Conservation (phyloP, 169 alveolate genomes). For the Plasmodium falciparum region DNA sequence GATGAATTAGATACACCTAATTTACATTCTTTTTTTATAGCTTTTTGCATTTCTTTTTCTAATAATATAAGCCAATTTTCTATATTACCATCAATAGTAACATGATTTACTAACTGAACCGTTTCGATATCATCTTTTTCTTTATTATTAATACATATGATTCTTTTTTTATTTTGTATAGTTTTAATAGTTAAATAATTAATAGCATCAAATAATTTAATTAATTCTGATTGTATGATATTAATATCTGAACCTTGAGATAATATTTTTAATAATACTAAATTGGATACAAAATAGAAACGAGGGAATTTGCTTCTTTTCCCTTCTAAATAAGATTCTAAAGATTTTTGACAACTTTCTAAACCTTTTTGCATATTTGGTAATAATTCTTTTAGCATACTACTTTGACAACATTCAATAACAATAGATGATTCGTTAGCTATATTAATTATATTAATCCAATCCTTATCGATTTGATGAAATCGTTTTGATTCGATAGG, state of each 20-base stretch:
- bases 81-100: conserved; percentile 96
- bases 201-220: conserved; percentile 96
- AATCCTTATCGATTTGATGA: conserved; percentile 94
- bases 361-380: conserved; percentile 93
- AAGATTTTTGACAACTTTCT: conserved; percentile 95
- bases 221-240: conserved; percentile 95
- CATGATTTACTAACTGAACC: conserved; percentile 91
- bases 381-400: conserved; percentile 94
- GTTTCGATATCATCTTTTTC: conserved; percentile 92
- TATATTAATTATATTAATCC: conserved; percentile 96
- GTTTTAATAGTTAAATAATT: conserved; percentile 92
- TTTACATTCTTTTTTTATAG: conserved; percentile 91
- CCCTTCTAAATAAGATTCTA: conserved; percentile 96
- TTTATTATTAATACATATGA: conserved; percentile 86
- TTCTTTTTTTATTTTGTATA: conserved; percentile 79
- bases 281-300: conserved; percentile 96
- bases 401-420: conserved; percentile 95
- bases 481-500: conserved; percentile 97
- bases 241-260: conserved; percentile 97
- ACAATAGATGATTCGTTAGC: conserved; percentile 96
- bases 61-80: conserved; percentile 96
- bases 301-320: conserved; percentile 98
- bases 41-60: conserved; percentile 93
- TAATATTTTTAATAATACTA: conserved; percentile 95
- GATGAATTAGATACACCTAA: conserved; percentile 86